Conservation (phyloP, 208 protist species). For the Wallacemonas sp. region DNA sequence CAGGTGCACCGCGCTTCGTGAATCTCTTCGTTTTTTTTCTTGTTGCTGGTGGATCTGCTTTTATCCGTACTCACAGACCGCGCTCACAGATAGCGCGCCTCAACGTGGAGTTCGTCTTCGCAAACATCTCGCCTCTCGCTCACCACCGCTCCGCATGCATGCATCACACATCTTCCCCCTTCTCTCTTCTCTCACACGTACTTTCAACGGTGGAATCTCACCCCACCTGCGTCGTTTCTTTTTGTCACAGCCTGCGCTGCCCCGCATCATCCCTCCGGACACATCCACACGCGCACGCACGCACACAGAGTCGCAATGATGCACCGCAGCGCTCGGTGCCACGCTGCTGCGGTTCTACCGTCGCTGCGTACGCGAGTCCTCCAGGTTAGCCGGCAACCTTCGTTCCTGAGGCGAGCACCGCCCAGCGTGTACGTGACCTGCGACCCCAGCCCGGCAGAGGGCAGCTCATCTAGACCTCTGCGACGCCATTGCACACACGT, state of each 20-base stretch:
- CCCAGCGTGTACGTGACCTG: slow-evolving; percentile 72
- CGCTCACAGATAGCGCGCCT: too few species aligned
- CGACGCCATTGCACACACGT: slow-evolving; percentile 63
- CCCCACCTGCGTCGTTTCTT: too few species aligned
- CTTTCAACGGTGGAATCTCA: too few species aligned
- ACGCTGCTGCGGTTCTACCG: neutral
- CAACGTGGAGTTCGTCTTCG: too few species aligned
- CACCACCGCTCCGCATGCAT: too few species aligned
- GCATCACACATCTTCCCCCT: neutral
- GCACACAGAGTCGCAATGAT: too few species aligned
- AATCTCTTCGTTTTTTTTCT: too few species aligned
- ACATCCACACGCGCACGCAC: neutral
- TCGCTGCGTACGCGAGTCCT: slow-evolving; percentile 18
- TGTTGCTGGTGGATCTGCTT: too few species aligned
- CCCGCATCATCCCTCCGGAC: neutral
- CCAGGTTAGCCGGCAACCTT: slow-evolving; percentile 12
- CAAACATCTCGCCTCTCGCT: too few species aligned
- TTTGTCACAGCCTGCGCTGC: too few species aligned
- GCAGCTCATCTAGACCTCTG: neutral
- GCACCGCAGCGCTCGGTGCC: neutral
- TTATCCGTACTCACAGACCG: too few species aligned
- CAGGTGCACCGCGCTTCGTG: too few species aligned
- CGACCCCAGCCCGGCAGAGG: slow-evolving; percentile 17
- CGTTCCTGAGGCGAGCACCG: slow-evolving; percentile 68
- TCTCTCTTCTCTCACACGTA: neutral